A percentile compares a stretch with the other conserved stretches of the same genome.
Evolutionary conservation across 257 asterid species (phyloP).

Genomic region (Solanum pennellii): DNA sequence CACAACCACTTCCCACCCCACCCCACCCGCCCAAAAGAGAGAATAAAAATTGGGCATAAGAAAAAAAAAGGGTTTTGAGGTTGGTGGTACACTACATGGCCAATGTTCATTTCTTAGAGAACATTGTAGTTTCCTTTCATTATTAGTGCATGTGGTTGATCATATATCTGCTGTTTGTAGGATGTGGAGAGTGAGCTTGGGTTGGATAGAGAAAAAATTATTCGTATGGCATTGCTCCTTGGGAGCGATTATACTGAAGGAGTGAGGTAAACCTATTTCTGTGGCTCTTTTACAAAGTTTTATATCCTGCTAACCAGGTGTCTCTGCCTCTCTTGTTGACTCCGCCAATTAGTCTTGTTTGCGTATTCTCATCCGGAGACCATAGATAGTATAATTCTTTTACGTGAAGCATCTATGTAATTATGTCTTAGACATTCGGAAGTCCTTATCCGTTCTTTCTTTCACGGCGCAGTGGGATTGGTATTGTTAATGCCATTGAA

Average conservation of each 20-base stretch:
- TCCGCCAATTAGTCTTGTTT: background rate
- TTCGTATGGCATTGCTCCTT: constrained; percentile 80
- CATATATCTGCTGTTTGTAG: constrained; percentile 22
- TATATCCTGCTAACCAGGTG: background rate
- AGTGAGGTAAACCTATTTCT: constrained; percentile 46
- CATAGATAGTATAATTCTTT: background rate
- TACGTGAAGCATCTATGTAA: background rate
- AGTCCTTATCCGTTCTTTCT: constrained; percentile 1
- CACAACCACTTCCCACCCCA: background rate
- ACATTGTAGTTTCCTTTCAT: background rate
- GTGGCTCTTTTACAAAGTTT: background rate
- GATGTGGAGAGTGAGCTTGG: constrained; percentile 92
- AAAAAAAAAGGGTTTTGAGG: background rate
- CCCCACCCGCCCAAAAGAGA: background rate
- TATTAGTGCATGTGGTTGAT: constrained; percentile 3
- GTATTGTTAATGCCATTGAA: constrained; percentile 94
- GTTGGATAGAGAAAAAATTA: constrained; percentile 64
- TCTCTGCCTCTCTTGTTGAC: background rate
- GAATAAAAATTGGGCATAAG: background rate
- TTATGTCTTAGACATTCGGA: background rate
- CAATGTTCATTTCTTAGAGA: background rate
- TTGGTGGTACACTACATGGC: background rate
- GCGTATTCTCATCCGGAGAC: background rate
- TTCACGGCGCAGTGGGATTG: constrained; percentile 60
- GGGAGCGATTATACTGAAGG: constrained; percentile 99